These are phyloP conservation scores for Annulohypoxylon bovei DNA, from an alignment of 495 filamentous ascomycete species.

Conservation along the genomic window DNA sequence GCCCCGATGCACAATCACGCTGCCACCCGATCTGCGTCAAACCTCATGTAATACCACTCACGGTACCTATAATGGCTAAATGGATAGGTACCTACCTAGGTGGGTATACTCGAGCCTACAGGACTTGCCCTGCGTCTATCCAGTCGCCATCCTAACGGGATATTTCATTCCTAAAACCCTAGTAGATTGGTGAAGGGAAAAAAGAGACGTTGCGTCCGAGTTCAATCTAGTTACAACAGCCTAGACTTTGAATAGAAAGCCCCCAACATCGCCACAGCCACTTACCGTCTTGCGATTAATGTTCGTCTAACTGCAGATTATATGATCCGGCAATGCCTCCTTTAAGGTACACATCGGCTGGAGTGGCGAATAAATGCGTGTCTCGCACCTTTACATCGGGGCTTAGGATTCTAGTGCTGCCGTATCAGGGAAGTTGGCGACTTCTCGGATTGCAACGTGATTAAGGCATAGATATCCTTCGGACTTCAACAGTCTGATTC, in stretches of 20 bases:
- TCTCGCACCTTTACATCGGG: slow-evolving; percentile 6
- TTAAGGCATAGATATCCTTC: slow-evolving; percentile 7
- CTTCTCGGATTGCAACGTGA: slow-evolving; percentile 35
- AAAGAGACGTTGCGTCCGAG: background rate
- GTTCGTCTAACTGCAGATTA: background rate
- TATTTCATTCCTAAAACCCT: slow-evolving; percentile 16
- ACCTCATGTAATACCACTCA: slow-evolving; percentile 33
- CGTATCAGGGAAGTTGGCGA: slow-evolving; percentile 13
- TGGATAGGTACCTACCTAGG: no score
- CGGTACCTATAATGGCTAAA: slow-evolving; percentile 20
- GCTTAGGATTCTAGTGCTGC: slow-evolving; percentile 17
- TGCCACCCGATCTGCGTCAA: slow-evolving; percentile 41
- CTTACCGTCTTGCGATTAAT: background rate
- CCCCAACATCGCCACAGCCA: slow-evolving; percentile 23
- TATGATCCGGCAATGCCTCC: background rate
- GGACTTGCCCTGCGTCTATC: slow-evolving; percentile 13
- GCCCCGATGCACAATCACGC: slow-evolving; percentile 34
- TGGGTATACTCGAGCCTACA: slow-evolving; percentile 6
- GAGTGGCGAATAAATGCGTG: slow-evolving; percentile 36
- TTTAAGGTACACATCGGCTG: background rate
- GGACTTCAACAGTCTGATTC: slow-evolving; percentile 14
- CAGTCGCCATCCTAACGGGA: slow-evolving; percentile 6
- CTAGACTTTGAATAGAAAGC: background rate
- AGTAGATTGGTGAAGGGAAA: background rate
- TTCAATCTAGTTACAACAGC: slow-evolving; percentile 7